These are phyloP conservation scores for Rhipidocladum racemiflorum DNA, from an alignment of 176 grass and related monocot species.

Conservation along the genomic window DNA sequence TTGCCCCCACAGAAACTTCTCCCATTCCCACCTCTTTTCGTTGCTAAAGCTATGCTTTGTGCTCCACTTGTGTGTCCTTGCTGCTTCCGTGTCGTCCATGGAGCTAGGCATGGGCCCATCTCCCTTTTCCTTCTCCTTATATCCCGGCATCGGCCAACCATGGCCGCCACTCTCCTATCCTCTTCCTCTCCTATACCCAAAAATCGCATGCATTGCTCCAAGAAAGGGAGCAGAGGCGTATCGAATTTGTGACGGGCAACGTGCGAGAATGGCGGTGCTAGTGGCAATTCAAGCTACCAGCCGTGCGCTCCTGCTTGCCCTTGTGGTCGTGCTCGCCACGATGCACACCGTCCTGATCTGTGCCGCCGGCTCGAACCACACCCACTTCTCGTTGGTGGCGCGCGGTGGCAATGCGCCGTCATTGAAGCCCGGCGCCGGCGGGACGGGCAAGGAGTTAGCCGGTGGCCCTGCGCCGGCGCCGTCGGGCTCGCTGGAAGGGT, in stretches of 20 bases:
- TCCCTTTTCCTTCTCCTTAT: not conserved
- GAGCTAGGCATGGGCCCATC: not conserved
- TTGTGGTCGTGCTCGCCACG: not conserved
- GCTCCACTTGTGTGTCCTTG: slow-evolving; percentile 14
- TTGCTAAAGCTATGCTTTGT: not conserved
- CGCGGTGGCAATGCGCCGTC: not conserved
- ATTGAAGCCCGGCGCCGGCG: not conserved
- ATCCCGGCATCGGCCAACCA: not conserved
- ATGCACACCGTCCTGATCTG: not conserved
- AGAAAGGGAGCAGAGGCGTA: not conserved
- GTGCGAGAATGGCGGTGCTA: not conserved
- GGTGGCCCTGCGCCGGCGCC: not conserved
- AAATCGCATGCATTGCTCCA: not conserved
- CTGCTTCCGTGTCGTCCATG: not conserved
- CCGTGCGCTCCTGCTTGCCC: not conserved
- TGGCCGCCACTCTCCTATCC: not conserved
- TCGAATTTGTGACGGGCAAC: not conserved
- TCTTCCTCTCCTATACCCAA: not conserved
- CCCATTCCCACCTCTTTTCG: slow-evolving; percentile 39
- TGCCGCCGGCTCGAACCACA: not conserved
- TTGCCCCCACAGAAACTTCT: slow-evolving; percentile 10
- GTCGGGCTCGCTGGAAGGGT: not conserved
- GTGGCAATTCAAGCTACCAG: not conserved
- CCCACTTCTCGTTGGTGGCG: not conserved
- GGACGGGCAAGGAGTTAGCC: not conserved